phyloP scores from a whole-genome alignment of 768 basidiomycete genomes.

The Leccinum subgranulosum region DNA sequence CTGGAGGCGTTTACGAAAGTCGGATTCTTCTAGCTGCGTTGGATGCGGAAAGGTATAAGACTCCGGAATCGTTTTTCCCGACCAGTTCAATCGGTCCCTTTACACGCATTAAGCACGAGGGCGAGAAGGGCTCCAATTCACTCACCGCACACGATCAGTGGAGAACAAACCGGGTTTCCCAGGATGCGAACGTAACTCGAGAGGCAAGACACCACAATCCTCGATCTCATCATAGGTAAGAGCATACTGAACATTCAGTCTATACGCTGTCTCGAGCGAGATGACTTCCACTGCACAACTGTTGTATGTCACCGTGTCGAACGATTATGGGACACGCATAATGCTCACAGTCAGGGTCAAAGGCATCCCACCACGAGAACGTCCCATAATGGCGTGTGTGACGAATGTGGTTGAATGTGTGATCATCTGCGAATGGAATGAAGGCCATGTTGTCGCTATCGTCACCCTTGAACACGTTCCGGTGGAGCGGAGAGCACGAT shows the following conservation, averaged over 20 bases:
- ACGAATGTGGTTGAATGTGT: constrained; percentile 39
- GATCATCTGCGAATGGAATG: constrained; percentile 62
- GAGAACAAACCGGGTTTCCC: constrained; percentile 29
- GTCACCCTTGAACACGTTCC: constrained; percentile 52
- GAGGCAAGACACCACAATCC: constrained; percentile 43
- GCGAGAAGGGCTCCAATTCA: constrained; percentile 19
- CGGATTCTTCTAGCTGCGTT: constrained; percentile 6
- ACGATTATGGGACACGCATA: not conserved
- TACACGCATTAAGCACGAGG: constrained; percentile 3
- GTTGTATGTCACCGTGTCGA: constrained; percentile 21
- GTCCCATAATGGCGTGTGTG: constrained; percentile 42
- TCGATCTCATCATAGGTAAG: constrained; percentile 48
- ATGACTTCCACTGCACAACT: constrained; percentile 45
- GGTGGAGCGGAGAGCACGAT: constrained; percentile 47
- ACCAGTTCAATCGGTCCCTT: constrained; percentile 34
- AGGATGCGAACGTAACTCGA: constrained; percentile 28
- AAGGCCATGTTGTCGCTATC: constrained; percentile 57
- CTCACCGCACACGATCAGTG: constrained; percentile 20
- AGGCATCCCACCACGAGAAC: constrained; percentile 50
- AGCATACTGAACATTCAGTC: constrained; percentile 37
- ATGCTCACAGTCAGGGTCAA: constrained; percentile 41
- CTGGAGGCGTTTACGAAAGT: constrained; percentile 30
- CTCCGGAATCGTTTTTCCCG: constrained; percentile 22
- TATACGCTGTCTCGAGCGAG: constrained; percentile 43
- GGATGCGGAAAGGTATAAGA: constrained; percentile 11